Evolutionary conservation across 345 rosid genomes (phyloP), one percentile per base, ranked within the genome.

Genomic region (Heritiera littoralis): DNA sequence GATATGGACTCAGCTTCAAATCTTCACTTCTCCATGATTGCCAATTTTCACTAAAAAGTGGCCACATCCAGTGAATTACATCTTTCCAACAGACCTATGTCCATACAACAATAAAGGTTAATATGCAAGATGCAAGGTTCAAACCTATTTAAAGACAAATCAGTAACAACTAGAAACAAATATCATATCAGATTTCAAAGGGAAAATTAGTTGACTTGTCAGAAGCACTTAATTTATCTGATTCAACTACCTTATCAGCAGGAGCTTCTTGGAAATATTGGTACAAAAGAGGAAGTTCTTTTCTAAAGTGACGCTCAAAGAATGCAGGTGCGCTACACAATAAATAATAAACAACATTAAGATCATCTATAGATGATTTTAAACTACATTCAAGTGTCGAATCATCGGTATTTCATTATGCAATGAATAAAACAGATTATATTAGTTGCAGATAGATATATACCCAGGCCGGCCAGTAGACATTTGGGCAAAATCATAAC

Each of bases 61-160:
- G 98, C 98, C 98, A 94, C 98, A 95, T 93, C 98, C 98, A 95
- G 78, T 95, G 98, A 69, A 84, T 86, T 79, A 93, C 94, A 79
- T 95, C 98, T 85, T 82, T 88, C 98, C 98, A 95, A 81, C 90
- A 86, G 79, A 89, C 88, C 98, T 94, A 58, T 9, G 72, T 40
- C 35, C 51, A 63, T 15, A 28, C 2, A 65, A 43, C 71, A 45
- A 6, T 9, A 38, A 18, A 46, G 28, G 48, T 75, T 52, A 69
- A 49, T 30, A 35, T 35, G 38, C 38, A 35, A 35, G 38, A 60
- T 18, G 80, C 41, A 35, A 28, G 20, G 66, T 8, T 55, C 58
- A 78, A 72, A 56, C 65, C 28, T 54, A 74, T 58, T 35, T 70
- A 28, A 20, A 77, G 10, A 51, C 5, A 17, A 78, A 74, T 75